Percentiles rank a stretch among this genome's conserved stretches.
phyloP scores from a whole-genome alignment of 257 asterid genomes.

The Solanum raphanifolium region DNA sequence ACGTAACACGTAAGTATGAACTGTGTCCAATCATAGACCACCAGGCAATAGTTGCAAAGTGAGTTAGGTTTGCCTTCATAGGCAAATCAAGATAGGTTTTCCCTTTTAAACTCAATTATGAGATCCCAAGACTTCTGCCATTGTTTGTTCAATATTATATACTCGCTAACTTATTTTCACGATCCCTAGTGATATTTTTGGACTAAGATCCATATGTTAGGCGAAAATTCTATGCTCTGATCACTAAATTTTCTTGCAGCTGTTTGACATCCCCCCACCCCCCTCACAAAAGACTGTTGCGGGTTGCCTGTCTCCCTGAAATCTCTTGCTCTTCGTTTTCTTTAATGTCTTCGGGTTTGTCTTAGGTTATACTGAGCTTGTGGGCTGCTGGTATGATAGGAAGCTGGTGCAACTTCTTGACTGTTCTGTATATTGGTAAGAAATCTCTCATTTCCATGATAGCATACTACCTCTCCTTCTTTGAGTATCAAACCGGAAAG shows the following conservation, averaged over 20 bases:
- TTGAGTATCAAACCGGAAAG: neutral
- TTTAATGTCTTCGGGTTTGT: neutral
- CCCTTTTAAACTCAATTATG: neutral
- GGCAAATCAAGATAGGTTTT: neutral
- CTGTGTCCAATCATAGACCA: neutral
- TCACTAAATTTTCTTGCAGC: neutral
- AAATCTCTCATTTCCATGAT: neutral
- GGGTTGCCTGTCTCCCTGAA: neutral
- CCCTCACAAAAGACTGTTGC: neutral
- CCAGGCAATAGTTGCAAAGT: neutral
- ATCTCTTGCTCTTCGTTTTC: neutral
- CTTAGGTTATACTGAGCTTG: slow-evolving; percentile 58
- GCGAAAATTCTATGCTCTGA: neutral
- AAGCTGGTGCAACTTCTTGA: slow-evolving; percentile 87
- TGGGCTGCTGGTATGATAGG: slow-evolving; percentile 73
- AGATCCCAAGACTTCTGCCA: neutral
- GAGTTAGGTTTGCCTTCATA: neutral
- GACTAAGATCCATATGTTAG: neutral
- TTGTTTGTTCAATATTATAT: neutral
- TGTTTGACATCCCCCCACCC: neutral
- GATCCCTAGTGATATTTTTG: neutral
- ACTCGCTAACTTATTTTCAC: neutral
- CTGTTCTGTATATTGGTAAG: slow-evolving; percentile 72
- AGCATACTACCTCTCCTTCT: neutral
- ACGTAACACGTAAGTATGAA: neutral